These are phyloP conservation scores for Suillus tomentosus DNA, from an alignment of 768 basidiomycete species.

Conservation along the genomic window DNA sequence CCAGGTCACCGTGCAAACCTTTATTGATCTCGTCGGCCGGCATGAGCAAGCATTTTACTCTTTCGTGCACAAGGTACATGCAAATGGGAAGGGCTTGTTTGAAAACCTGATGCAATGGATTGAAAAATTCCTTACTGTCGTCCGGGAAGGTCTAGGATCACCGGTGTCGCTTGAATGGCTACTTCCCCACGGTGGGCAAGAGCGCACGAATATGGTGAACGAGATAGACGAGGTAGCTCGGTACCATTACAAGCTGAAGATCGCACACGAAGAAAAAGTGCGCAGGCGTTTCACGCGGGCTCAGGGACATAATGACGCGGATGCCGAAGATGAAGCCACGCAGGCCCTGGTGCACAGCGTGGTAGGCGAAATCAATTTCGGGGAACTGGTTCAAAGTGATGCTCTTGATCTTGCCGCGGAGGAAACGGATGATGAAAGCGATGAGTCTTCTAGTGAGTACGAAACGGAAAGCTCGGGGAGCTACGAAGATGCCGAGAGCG, in stretches of 20 bases:
- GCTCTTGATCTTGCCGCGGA: conserved; percentile 82
- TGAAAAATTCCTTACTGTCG: conserved; percentile 88
- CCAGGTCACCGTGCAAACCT: conserved; percentile 82
- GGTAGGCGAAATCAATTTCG: conserved; percentile 79
- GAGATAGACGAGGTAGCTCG: conserved; percentile 89
- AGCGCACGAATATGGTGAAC: conserved; percentile 71
- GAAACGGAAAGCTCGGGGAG: conserved; percentile 22
- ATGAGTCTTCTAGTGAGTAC: conserved; percentile 45
- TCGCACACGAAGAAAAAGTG: conserved; percentile 89
- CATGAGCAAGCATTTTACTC: conserved; percentile 96
- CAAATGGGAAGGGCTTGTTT: conserved; percentile 93
- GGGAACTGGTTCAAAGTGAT: conserved; percentile 76
- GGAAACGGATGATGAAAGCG: conserved; percentile 48
- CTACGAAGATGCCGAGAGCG: conserved; percentile 13
- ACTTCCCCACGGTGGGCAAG: conserved; percentile 78
- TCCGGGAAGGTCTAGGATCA: conserved; percentile 84
- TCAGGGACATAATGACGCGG: conserved; percentile 51
- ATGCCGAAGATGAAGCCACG: conserved; percentile 83
- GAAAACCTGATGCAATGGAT: conserved; percentile 96
- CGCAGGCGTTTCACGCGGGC: conserved; percentile 78
- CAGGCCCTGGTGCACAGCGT: conserved; percentile 79
- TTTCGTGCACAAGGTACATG: conserved; percentile 98
- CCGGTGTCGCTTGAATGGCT: conserved; percentile 78
- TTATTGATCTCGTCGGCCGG: conserved; percentile 89
- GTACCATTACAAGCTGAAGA: conserved; percentile 94